Percentiles rank a stretch among this genome's conserved stretches.
phyloP scores from a whole-genome alignment of 2,329 filamentous ascomycete genomes.

The Biscogniauxia sp. region DNA sequence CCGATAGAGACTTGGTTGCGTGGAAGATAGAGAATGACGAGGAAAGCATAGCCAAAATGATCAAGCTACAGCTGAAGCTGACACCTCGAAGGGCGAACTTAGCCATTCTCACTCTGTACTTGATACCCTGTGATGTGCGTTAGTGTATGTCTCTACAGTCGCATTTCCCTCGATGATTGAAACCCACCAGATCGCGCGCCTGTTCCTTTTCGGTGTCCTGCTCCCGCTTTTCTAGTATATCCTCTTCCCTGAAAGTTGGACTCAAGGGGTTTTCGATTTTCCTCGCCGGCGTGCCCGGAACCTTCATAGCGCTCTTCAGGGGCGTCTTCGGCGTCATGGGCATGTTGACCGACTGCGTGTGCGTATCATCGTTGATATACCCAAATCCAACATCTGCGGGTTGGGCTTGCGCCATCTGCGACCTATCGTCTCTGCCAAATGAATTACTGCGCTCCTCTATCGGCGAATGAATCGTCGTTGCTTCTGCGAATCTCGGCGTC shows the following conservation, averaged over 20 bases:
- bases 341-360: constrained; percentile 56
- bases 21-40: constrained; percentile 93
- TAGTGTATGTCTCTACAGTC: constrained; percentile 31
- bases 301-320: constrained; percentile 86
- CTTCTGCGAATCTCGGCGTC: constrained; percentile 77
- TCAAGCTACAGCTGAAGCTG: constrained; percentile 95
- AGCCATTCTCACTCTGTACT: constrained; percentile 84
- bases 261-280: constrained; percentile 76
- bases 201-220: constrained; percentile 80
- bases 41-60: constrained; percentile 86
- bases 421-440: constrained; percentile 53
- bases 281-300: constrained; percentile 76
- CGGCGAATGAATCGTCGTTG: constrained; percentile 75
- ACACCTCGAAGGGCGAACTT: constrained; percentile 94
- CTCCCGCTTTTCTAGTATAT: constrained; percentile 82
- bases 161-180: not conserved
- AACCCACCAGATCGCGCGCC: constrained; percentile 78
- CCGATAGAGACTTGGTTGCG: constrained; percentile 70
- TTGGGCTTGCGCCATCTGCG: constrained; percentile 61
- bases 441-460: constrained; percentile 58
- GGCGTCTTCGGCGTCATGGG: constrained; percentile 72
- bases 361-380: constrained; percentile 66
- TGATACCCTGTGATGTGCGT: constrained; percentile 69
- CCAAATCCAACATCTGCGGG: constrained; percentile 90
- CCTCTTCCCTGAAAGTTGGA: constrained; percentile 88